Evolutionary conservation across 768 basidiomycete species (phyloP).

Genomic region (Mycena galericulata): DNA sequence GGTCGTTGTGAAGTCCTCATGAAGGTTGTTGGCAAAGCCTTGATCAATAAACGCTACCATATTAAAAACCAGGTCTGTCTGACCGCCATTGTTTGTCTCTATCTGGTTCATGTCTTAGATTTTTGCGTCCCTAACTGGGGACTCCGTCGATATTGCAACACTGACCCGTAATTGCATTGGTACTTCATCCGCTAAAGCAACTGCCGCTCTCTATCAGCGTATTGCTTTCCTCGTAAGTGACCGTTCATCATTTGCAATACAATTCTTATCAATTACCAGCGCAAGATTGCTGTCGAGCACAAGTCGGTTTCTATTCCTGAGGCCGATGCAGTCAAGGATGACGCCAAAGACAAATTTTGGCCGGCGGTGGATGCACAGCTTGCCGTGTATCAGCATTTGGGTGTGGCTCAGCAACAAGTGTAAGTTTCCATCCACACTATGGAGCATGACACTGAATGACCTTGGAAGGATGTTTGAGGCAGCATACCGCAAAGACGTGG

Average conservation of each 20-base stretch:
- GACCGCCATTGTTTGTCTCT: not conserved
- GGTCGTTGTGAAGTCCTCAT: not conserved
- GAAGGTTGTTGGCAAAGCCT: not conserved
- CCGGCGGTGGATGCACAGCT: not conserved
- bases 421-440: too few relatives aligned
- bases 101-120: not conserved
- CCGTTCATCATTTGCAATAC: not conserved
- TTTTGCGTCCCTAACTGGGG: not conserved
- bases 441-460: too few relatives aligned
- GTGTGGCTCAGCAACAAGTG: not conserved
- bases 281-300: not conserved
- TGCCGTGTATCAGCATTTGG: not conserved
- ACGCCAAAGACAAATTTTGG: too few relatives aligned
- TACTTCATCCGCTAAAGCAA: not conserved
- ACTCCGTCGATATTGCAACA: not conserved
- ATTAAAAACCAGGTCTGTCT: not conserved
- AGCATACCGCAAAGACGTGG: not conserved
- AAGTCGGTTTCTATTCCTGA: not conserved
- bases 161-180: slow-evolving; percentile 6
- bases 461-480: not conserved
- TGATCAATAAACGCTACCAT: not conserved
- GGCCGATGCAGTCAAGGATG: not conserved
- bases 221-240: not conserved
- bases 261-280: not conserved
- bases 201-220: slow-evolving; percentile 5